These are phyloP conservation scores for Magnusiomyces magnusii DNA, from an alignment of 1,139 yeast genomes.

Conservation along the genomic window DNA sequence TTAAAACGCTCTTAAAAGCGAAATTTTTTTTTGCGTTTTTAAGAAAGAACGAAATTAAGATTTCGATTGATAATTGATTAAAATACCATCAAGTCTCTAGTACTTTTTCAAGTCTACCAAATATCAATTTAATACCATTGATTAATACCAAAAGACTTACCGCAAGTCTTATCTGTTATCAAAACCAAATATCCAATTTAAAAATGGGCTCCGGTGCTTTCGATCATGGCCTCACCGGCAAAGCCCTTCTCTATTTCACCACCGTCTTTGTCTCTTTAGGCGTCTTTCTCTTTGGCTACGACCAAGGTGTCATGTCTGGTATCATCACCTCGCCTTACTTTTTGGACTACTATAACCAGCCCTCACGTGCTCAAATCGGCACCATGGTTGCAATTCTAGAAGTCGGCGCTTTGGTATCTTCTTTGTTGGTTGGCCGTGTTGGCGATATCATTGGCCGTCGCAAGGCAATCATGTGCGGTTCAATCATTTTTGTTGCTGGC, in stretches of 20 bases:
- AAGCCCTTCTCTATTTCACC: slow-evolving; percentile 52
- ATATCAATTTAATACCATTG: too few species aligned
- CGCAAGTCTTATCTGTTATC: too few species aligned
- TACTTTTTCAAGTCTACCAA: too few species aligned
- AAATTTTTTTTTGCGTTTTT: too few species aligned
- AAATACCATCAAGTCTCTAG: too few species aligned
- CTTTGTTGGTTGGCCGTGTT: slow-evolving; percentile 64
- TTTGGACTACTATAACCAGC: slow-evolving; percentile 64
- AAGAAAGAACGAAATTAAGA: too few species aligned
- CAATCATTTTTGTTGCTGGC: slow-evolving; percentile 71
- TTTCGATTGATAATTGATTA: too few species aligned
- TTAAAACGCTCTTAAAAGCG: too few species aligned
- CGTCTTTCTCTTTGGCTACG: slow-evolving; percentile 81
- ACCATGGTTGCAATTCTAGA: slow-evolving; percentile 80
- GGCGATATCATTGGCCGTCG: slow-evolving; percentile 81
- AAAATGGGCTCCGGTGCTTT: neutral
- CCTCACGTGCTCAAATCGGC: slow-evolving; percentile 60
- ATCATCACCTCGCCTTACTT: slow-evolving; percentile 63
- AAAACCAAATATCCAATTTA: too few species aligned
- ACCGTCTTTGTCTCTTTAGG: slow-evolving; percentile 77
- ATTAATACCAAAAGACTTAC: too few species aligned
- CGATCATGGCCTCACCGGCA: slow-evolving; percentile 29
- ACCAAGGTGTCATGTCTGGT: slow-evolving; percentile 88
- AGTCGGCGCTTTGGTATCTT: slow-evolving; percentile 76
- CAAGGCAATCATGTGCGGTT: slow-evolving; percentile 73